Percentiles rank a stretch among this genome's conserved stretches.
phyloP scores from a whole-genome alignment of 176 grass and related monocot genomes.

The Oryza glaberrima region DNA sequence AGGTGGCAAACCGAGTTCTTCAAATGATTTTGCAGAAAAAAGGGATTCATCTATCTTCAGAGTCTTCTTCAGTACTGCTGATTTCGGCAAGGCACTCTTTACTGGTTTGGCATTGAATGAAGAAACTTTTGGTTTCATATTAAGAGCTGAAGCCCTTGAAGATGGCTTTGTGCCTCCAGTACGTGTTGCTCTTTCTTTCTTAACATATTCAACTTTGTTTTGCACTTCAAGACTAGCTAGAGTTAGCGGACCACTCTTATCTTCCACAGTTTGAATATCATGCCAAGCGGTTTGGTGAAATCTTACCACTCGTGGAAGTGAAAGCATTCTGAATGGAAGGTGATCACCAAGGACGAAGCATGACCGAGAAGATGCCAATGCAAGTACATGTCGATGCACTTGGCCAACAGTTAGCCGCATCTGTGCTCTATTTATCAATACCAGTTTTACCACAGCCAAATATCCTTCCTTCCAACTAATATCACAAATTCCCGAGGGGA shows the following conservation, averaged over 20 bases:
- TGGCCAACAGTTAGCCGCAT: slow-evolving; percentile 62
- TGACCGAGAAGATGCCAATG: slow-evolving; percentile 64
- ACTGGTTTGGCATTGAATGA: slow-evolving; percentile 28
- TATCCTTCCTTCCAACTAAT: slow-evolving; percentile 2
- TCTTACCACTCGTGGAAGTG: slow-evolving; percentile 35
- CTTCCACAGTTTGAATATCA: slow-evolving; percentile 37
- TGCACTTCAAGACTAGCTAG: slow-evolving; percentile 66
- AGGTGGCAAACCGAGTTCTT: slow-evolving; percentile 76
- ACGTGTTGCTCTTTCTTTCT: slow-evolving; percentile 51
- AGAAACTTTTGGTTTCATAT: slow-evolving; percentile 49
- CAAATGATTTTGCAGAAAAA: slow-evolving; percentile 83
- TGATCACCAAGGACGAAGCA: slow-evolving; percentile 57
- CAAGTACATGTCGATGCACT: slow-evolving; percentile 70
- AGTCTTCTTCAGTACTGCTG: slow-evolving; percentile 40
- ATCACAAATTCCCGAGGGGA: background rate
- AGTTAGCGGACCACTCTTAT: slow-evolving; percentile 39
- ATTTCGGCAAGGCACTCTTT: slow-evolving; percentile 38
- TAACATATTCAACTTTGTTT: slow-evolving; percentile 48
- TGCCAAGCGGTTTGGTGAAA: slow-evolving; percentile 52
- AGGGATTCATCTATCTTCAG: slow-evolving; percentile 79
- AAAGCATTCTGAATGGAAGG: slow-evolving; percentile 54
- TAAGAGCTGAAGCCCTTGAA: slow-evolving; percentile 40
- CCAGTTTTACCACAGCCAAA: background rate
- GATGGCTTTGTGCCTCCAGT: slow-evolving; percentile 39
- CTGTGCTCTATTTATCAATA: slow-evolving; percentile 3